Evolutionary conservation across 2,329 filamentous ascomycete genomes (phyloP).

Genomic region (Diaporthe caulivora): DNA sequence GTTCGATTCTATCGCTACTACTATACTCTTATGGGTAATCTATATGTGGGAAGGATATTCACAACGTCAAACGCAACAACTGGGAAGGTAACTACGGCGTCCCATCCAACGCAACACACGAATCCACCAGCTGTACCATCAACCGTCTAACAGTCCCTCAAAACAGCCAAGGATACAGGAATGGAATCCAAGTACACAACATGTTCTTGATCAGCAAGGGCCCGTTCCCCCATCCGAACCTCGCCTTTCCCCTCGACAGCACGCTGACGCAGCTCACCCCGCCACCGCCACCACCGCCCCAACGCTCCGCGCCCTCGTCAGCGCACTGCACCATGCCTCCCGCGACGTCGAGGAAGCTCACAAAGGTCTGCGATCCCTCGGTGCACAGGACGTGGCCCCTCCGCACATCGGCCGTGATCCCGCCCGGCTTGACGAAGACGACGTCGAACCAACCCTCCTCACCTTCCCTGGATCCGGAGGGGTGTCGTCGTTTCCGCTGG

Average conservation of each 20-base stretch:
- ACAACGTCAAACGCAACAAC: neutral
- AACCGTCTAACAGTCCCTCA: neutral
- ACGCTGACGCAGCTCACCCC: constrained; percentile 7
- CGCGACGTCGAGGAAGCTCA: constrained; percentile 29
- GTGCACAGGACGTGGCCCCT: constrained; percentile 22
- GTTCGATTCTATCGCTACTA: no score
- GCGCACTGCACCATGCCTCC: constrained; percentile 28
- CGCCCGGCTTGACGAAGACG: constrained; percentile 31
- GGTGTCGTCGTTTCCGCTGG: neutral
- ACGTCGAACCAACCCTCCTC: neutral
- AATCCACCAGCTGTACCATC: neutral
- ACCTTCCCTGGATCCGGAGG: no score
- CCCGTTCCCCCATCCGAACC: neutral
- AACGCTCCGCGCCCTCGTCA: neutral
- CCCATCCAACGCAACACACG: neutral
- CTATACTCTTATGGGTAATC: neutral
- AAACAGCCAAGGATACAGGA: constrained; percentile 6
- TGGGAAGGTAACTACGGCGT: neutral
- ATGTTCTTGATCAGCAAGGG: constrained; percentile 8
- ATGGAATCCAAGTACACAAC: constrained; percentile 3
- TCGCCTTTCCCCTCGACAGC: neutral
- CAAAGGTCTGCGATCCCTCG: constrained; percentile 27
- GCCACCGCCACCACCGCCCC: neutral
- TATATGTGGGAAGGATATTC: neutral
- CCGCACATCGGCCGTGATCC: constrained; percentile 20